Conservation (phyloP, 2,329 filamentous ascomycete genomes). For the Chrysoporthe deuterocubensis region DNA sequence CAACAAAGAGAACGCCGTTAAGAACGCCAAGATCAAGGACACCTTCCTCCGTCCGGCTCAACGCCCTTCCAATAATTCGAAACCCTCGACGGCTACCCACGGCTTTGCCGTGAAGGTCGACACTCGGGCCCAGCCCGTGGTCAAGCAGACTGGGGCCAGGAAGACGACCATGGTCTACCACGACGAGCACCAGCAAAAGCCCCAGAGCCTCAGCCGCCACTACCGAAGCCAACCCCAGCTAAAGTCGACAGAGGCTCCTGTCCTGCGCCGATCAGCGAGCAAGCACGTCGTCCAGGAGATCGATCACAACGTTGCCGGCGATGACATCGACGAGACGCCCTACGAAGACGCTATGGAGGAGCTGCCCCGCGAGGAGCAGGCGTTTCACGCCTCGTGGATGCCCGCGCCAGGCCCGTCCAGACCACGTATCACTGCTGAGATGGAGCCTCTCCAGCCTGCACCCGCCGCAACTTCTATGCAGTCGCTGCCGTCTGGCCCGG, state of each 20-base stretch:
- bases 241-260: slow-evolving; percentile 45
- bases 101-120: slow-evolving; percentile 16
- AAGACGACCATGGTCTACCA: slow-evolving; percentile 36
- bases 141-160: slow-evolving; percentile 30
- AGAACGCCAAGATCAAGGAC: slow-evolving; percentile 37
- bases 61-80: slow-evolving; percentile 32
- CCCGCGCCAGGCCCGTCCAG: slow-evolving; percentile 10
- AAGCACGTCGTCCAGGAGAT: slow-evolving; percentile 38
- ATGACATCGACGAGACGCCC: slow-evolving; percentile 45
- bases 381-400: slow-evolving; percentile 2
- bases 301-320: slow-evolving; percentile 21
- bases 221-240: slow-evolving; percentile 60
- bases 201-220: slow-evolving; percentile 43
- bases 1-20: slow-evolving; percentile 51
- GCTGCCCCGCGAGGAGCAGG: slow-evolving; percentile 35
- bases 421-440: slow-evolving; percentile 16
- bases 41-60: slow-evolving; percentile 45
- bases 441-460: slow-evolving; percentile 26
- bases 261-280: slow-evolving; percentile 50
- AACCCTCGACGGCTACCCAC: slow-evolving; percentile 25
- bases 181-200: slow-evolving; percentile 38
- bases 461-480: slow-evolving; percentile 11
- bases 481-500: slow-evolving; percentile 4
- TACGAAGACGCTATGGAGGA: slow-evolving; percentile 53
- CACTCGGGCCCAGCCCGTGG: slow-evolving; percentile 13